Base-by-base conservation (phyloP, 306 rosid species). In the Ochetophila trinervis region DNA sequence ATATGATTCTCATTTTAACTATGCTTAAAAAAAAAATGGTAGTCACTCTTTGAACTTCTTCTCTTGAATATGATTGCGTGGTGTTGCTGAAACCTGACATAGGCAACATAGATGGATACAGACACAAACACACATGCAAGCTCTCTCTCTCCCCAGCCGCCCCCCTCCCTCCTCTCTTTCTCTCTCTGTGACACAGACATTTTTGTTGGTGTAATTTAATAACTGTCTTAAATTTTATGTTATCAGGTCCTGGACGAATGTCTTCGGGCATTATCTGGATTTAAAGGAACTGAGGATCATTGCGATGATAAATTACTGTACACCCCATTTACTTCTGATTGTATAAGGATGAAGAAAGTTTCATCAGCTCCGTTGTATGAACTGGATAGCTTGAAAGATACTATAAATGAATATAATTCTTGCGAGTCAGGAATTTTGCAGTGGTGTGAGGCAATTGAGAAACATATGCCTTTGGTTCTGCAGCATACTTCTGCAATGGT, bases 201-300 rank as follows among this genome's bases (percentile, higher is more conserved):
- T 40, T 40, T 40, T 40, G 10, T 35, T n/a, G 12, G 68, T 17
- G 4, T 22, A 22, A 48, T 50, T 22, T 15, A 45, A 35, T 53
- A 20, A 10, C 44, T 71, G 24, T 70, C 44, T 35, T 53, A 17
- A 44, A n/a, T 74, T 53, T 13, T 62, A 18, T 70, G 13, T 55
- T 20, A 62, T 72, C 87, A 93, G 98, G 91, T 89, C 81, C 70
- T 93, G 74, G 98, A 93, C 6, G 91, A 84, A 79, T 80, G 87
- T 74, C 94, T 93, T 58, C 95, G 97, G 37, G 98, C 94, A 64
- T 74, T 81, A 66, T 93, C 94, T 60, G 97, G 98, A 63, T 93
- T 93, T 79, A 94, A 89, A 78, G 98, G 97, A 74, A 87, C 96
- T 1, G 98, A 87, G 83, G 96, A 92, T 74, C 83, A 85, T 78